phyloP scores from a whole-genome alignment of 148 eudicot species.

The Chenopodium berlandieri region DNA sequence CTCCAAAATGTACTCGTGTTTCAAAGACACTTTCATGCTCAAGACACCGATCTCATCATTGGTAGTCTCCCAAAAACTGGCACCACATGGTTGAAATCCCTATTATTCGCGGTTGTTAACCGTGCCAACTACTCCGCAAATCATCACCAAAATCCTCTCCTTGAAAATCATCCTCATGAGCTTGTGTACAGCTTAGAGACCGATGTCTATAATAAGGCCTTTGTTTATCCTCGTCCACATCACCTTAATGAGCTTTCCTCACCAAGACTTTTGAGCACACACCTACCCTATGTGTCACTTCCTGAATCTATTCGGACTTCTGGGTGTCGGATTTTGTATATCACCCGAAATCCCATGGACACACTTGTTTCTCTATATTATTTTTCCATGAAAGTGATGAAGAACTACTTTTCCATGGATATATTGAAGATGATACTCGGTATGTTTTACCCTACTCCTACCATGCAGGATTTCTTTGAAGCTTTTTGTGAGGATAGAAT shows the following conservation, averaged over 20 bases:
- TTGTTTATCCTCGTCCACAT: too few species aligned
- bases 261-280: too few species aligned
- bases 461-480: slow-evolving; percentile 7
- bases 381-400: slow-evolving; percentile 17
- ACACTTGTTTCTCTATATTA: too few species aligned
- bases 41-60: slow-evolving; percentile 9
- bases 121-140: not conserved
- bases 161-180: slow-evolving; percentile 14
- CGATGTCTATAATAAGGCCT: too few species aligned
- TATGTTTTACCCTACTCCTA: slow-evolving; percentile 11
- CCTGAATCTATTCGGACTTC: too few species aligned
- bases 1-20: not conserved
- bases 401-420: slow-evolving; percentile 6
- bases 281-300: too few species aligned
- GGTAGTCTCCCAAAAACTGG: slow-evolving; percentile 14
- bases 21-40: slow-evolving; percentile 11
- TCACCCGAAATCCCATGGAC: too few species aligned
- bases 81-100: slow-evolving; percentile 20
- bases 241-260: too few species aligned
- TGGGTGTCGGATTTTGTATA: too few species aligned
- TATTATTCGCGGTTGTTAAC: not conserved
- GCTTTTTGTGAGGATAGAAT: slow-evolving; percentile 11
- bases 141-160: not conserved
- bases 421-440: slow-evolving; percentile 12
- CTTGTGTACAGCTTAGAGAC: slow-evolving; percentile 20